Base-by-base conservation (phyloP, 306 rosid genomes). In the Acmispon strigosus region DNA sequence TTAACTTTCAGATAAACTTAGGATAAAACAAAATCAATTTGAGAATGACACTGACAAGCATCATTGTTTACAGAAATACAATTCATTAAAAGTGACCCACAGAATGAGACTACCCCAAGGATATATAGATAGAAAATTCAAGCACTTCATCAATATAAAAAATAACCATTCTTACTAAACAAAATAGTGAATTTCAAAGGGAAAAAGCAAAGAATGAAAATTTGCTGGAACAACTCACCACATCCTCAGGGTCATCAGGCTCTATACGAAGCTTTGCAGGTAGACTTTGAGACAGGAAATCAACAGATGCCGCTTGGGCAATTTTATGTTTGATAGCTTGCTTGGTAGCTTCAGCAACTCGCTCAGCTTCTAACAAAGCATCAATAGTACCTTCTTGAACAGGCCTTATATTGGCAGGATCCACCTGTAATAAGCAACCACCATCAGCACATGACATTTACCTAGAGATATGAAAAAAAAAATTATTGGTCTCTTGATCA, bases 291-390 rank as follows among this genome's bases (percentile, higher is more conserved):
- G 96, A 87, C 64, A 90, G 96, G 56, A 87, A 70, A 71, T 87
- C 98, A 60, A 90, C 69, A 65, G 96, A 87, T 70, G 86, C 97
- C 60, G 98, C 96, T 78, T 89, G 97, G 0, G 91, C 97, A 78
- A 94, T 90, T 83, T 94, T 94, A 49, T 95, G 87, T 77, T 90
- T 90, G 72, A 94, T n/a, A n/a, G n/a, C n/a, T n/a, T n/a, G n/a
- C 84, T 90, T 94, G 69, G 98, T 94, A 56, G 97, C 98, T 85
- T n/a, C n/a, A n/a, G n/a, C n/a, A n/a, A n/a, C n/a, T n/a, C n/a
- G n/a, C n/a, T n/a, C n/a, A n/a, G n/a, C n/a, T n/a, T n/a, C n/a
- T n/a, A n/a, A n/a, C n/a, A n/a, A n/a, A n/a, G n/a, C n/a, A n/a
- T n/a, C n/a, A n/a, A n/a, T n/a, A n/a, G n/a, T n/a, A n/a, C n/a